These are phyloP conservation scores for Alloascoidea hylecoeti DNA, from an alignment of 805 yeast species.

Conservation along the genomic window DNA sequence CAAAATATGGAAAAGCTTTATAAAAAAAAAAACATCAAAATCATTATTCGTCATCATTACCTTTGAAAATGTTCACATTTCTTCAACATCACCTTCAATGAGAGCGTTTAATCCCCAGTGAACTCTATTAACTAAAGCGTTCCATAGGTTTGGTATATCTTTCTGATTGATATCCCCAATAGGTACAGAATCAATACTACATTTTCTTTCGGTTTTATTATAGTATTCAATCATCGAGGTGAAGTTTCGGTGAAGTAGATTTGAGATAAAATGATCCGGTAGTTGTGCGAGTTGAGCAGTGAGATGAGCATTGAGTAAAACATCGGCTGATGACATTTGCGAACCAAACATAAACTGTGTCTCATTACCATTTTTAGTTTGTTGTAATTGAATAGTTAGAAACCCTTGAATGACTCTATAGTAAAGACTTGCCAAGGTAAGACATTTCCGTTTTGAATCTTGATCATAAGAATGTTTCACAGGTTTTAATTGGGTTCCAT, in stretches of 20 bases:
- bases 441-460: too few species aligned
- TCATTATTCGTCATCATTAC: too few species aligned
- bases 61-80: too few species aligned
- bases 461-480: too few species aligned
- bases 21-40: too few species aligned
- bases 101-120: background rate
- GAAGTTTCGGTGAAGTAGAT: background rate
- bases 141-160: slow-evolving; percentile 1
- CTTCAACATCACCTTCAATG: too few species aligned
- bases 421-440: slow-evolving; percentile 1
- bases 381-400: background rate
- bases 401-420: background rate
- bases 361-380: background rate
- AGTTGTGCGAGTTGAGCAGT: background rate
- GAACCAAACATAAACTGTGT: background rate
- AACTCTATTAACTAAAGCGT: background rate
- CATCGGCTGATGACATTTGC: background rate
- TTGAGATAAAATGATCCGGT: background rate
- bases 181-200: background rate
- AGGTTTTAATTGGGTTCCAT: too few species aligned
- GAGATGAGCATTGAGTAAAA: background rate
- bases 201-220: background rate
- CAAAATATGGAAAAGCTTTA: too few species aligned
- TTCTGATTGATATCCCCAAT: background rate
- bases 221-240: background rate